phyloP scores from a whole-genome alignment of 2,329 filamentous ascomycete species.

The Cladosporium sp. region DNA sequence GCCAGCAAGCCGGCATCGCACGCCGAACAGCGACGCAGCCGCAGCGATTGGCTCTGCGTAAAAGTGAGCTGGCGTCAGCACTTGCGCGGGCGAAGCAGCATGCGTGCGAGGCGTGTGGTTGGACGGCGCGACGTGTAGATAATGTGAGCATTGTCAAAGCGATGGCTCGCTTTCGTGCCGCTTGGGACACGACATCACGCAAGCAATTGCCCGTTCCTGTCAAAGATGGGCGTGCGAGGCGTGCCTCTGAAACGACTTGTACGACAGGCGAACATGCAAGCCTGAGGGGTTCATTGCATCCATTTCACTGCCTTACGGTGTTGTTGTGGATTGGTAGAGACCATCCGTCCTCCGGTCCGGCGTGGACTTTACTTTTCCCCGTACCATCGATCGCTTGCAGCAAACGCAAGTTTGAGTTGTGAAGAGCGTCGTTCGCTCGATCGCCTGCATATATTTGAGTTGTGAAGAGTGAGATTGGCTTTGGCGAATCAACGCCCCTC shows the following conservation, averaged over 20 bases:
- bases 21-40: neutral
- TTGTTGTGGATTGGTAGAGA: too few relatives aligned
- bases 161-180: neutral
- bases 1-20: neutral
- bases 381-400: neutral
- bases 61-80: conserved; percentile 9
- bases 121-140: neutral
- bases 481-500: neutral
- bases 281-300: neutral
- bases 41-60: conserved; percentile 8
- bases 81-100: neutral
- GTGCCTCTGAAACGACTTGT: conserved; percentile 1
- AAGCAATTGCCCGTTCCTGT: conserved; percentile 6
- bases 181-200: neutral
- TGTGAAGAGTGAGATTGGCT: conserved; percentile 1
- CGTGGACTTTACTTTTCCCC: neutral
- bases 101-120: neutral
- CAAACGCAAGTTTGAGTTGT: neutral
- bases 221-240: neutral
- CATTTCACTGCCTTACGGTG: neutral
- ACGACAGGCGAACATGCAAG: neutral
- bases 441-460: neutral
- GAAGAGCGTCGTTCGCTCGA: neutral
- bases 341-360: too few relatives aligned
- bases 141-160: neutral